Evolutionary conservation across 306 rosid genomes (phyloP), one percentile per base, ranked within the genome.

Genomic region (Rosa multiflora): DNA sequence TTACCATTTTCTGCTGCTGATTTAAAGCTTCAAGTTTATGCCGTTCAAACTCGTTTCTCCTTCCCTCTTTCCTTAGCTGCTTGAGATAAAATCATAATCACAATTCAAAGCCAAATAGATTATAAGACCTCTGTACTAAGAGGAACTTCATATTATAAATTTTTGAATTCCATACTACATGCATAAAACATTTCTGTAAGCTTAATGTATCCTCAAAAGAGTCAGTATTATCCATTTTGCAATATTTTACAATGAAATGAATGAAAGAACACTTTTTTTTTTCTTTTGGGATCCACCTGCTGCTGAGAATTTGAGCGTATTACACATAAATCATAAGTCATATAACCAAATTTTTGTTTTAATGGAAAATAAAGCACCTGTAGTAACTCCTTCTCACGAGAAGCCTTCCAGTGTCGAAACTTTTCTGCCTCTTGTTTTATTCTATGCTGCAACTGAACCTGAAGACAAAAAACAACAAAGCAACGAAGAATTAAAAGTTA

Each of bases 41-140:
- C 71, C 93, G 80, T 81, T 92, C 90, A 39, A 88, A 90, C 82
- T 90, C 93, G 73, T 90, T 92, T 82, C 83, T 92, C 85, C 97
- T 90, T 80, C 97, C 97, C 82, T 87, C 95, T 82, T 92, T 92
- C 86, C 73, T 90, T 81, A 90, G 89, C 97, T 92, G 97, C 46
- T 64, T 78, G 77, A n/a, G 43, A 76, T n/a, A 61, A 39, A 67
- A 35, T 18, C 75, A 68, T 13, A 72, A 72, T 47, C 66, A 49
- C 35, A 51, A 44, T 37, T 58, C 23, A 70, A 52, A 76, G 13
- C 52, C 18, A 10, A 20, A 35, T 21, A 77, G 8, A 56, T 21
- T 49, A 59, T 11, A 40, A 6, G 26, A 42, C 55, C 10, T 49
- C 56, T 48, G 20, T 37, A 62, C 23, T 37, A 32, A 47, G 3